These are phyloP conservation scores for Pythium dissimile DNA, from an alignment of 352 stramenopile genomes.

Conservation along the genomic window DNA sequence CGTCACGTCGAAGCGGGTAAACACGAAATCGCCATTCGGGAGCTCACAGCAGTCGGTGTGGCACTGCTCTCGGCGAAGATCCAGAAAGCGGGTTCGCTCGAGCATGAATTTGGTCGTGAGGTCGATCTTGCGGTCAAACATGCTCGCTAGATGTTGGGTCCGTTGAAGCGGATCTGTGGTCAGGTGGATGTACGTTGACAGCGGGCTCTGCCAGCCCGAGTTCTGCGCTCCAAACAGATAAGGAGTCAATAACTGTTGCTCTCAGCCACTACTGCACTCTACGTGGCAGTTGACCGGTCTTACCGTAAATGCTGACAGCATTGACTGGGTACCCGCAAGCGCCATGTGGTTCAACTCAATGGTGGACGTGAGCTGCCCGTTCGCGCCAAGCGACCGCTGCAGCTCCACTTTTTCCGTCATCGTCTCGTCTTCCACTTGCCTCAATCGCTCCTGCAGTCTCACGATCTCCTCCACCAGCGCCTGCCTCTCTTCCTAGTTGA, in stretches of 20 bases:
- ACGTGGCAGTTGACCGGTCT: neutral
- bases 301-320: constrained; percentile 17
- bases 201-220: neutral
- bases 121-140: constrained; percentile 6
- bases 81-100: constrained; percentile 12
- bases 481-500: constrained; percentile 14
- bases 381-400: neutral
- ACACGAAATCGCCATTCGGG: constrained; percentile 16
- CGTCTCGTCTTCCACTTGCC: neutral
- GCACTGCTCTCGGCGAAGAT: constrained; percentile 8
- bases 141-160: neutral
- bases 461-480: constrained; percentile 12
- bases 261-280: no score
- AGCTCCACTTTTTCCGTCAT: constrained; percentile 11
- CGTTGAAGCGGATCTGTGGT: constrained; percentile 1
- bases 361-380: constrained; percentile 2
- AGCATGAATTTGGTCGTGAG: constrained; percentile 8
- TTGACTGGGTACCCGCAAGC: constrained; percentile 19
- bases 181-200: constrained; percentile 16
- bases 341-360: constrained; percentile 8
- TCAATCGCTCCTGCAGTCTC: constrained; percentile 1
- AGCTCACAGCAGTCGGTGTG: constrained; percentile 13
- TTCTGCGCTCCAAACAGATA: neutral
- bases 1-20: constrained; percentile 21
- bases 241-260: neutral